These are phyloP conservation scores for Tricharina praecox DNA, from an alignment of 495 filamentous ascomycete genomes.

Conservation along the genomic window DNA sequence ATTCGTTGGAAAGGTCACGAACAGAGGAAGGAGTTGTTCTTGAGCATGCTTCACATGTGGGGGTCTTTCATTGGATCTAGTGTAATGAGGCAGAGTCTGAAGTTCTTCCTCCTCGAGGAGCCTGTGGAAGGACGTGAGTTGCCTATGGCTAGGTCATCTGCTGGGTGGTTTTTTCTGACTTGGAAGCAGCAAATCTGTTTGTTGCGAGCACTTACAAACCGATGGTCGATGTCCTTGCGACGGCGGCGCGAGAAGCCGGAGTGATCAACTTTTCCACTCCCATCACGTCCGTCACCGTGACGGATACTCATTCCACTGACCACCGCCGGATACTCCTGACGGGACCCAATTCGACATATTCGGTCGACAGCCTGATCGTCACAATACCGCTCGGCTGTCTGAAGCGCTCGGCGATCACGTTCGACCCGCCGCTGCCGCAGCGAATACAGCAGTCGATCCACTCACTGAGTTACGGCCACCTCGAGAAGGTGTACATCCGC, in stretches of 20 bases:
- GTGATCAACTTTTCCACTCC: conserved; percentile 45
- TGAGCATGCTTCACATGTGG: conserved; percentile 39
- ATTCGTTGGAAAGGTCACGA: conserved; percentile 24
- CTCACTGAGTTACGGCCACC: conserved; percentile 64
- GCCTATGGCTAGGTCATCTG: no score
- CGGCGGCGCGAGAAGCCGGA: conserved; percentile 42
- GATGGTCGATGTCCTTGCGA: conserved; percentile 52
- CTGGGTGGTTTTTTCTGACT: not conserved
- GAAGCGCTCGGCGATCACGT: conserved; percentile 53
- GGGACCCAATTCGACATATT: not conserved
- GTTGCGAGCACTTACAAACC: conserved; percentile 70
- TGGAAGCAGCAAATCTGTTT: conserved; percentile 58
- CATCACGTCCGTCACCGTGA: conserved; percentile 35
- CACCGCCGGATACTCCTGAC: conserved; percentile 27
- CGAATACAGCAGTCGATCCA: conserved; percentile 54
- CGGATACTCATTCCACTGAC: conserved; percentile 1
- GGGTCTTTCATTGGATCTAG: conserved; percentile 73
- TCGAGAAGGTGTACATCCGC: conserved; percentile 85
- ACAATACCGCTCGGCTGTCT: conserved; percentile 82
- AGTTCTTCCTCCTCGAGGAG: conserved; percentile 90
- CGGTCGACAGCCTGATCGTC: conserved; percentile 71
- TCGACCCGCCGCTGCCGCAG: conserved; percentile 50
- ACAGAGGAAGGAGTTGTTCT: conserved; percentile 11
- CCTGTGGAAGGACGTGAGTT: conserved; percentile 70
- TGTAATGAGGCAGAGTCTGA: conserved; percentile 63